A percentile compares a stretch with the other conserved stretches of the same genome.
Conservation (phyloP, 768 basidiomycete genomes). For the Tulasnella sp. region DNA sequence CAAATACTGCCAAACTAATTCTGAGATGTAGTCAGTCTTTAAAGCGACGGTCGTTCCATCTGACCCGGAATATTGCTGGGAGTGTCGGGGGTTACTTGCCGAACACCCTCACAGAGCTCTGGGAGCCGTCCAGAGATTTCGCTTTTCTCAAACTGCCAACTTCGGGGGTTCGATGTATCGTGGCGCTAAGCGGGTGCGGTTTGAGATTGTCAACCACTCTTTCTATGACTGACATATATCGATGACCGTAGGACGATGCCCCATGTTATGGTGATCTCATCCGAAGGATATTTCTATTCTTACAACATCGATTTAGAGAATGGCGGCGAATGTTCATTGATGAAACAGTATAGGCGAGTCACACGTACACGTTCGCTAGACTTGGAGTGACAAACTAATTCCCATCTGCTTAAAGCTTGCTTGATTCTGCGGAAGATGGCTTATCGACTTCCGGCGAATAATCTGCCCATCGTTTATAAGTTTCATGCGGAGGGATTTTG, state of each 20-base stretch:
- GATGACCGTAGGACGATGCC: conserved; percentile 61
- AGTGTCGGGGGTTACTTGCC: conserved; percentile 80
- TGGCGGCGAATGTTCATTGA: conserved; percentile 87
- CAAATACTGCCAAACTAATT: background rate
- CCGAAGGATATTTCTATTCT: conserved; percentile 90
- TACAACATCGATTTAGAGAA: conserved; percentile 94
- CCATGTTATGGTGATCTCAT: conserved; percentile 93
- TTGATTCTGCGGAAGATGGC: conserved; percentile 19
- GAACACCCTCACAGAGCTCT: conserved; percentile 84
- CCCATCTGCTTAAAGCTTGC: conserved; percentile 10
- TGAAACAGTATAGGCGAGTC: conserved; percentile 74
- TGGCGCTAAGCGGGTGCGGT: conserved; percentile 71
- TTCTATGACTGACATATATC: background rate
- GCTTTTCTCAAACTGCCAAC: conserved; percentile 79
- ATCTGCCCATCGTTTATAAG: background rate
- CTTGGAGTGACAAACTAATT: background rate
- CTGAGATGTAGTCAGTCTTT: conserved; percentile 26
- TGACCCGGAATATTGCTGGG: conserved; percentile 66
- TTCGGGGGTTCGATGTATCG: conserved; percentile 69
- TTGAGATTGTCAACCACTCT: background rate
- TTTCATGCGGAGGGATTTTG: background rate
- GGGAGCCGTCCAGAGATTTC: conserved; percentile 94
- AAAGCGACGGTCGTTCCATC: conserved; percentile 57
- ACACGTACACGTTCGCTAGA: background rate
- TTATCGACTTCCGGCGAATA: background rate